phyloP scores from a whole-genome alignment of 78 protist genomes.

The Dictyostelium intermedium region DNA sequence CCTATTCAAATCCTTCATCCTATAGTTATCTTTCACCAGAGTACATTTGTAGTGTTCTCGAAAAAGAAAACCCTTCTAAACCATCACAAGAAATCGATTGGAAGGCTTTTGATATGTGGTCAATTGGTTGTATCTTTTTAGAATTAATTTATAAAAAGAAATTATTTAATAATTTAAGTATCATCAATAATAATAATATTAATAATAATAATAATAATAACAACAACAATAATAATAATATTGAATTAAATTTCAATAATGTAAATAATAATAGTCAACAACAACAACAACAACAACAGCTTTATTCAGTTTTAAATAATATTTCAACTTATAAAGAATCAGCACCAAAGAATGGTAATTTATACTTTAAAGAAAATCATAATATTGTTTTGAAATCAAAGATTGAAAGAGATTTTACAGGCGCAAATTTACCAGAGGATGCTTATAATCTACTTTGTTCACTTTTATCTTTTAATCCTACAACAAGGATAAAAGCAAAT shows the following conservation, averaged over 20 bases:
- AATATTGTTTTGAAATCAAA: not conserved
- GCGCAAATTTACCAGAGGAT: not conserved
- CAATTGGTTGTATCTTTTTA: conserved; percentile 56
- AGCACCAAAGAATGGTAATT: not conserved
- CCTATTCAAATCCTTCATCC: not conserved
- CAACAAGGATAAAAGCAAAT: not conserved
- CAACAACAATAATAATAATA: not conserved
- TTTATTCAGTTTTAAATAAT: not conserved
- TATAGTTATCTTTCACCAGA: conserved; percentile 2
- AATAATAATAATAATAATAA: not conserved
- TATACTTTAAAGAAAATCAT: not conserved
- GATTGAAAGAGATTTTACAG: not conserved
- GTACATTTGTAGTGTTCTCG: not conserved
- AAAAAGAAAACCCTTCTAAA: not conserved
- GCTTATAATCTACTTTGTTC: not conserved
- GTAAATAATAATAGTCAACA: not conserved
- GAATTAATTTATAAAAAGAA: conserved; percentile 26
- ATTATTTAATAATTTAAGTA: not conserved
- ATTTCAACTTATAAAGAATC: not conserved
- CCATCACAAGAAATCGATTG: conserved; percentile 9
- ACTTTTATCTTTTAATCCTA: conserved; percentile 24
- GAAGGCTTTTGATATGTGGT: conserved; percentile 80
- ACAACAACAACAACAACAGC: not conserved
- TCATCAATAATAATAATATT: not conserved
- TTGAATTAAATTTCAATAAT: not conserved